Evolutionary conservation across 2,329 filamentous ascomycete genomes (phyloP).

Genomic region (Fusarium sp.): DNA sequence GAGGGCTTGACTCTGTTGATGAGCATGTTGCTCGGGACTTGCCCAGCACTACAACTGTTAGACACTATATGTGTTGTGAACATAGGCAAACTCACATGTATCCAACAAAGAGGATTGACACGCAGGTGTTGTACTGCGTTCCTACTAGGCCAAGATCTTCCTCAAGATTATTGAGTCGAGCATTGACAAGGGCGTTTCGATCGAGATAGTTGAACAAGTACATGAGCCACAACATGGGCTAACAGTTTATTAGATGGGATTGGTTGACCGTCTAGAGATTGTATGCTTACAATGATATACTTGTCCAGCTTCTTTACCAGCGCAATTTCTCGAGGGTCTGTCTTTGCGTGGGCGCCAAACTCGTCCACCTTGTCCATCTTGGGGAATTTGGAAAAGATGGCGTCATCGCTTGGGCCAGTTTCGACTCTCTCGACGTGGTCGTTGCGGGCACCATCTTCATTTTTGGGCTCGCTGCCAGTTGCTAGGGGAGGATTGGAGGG

Average conservation of each 20-base stretch:
- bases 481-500: background rate
- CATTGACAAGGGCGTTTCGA: conserved; percentile 68
- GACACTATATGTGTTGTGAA: no score
- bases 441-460: conserved; percentile 3
- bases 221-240: conserved; percentile 55
- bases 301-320: conserved; percentile 40
- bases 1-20: conserved; percentile 58
- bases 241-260: background rate
- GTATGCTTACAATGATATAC: conserved; percentile 31
- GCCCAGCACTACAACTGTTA: conserved; percentile 23
- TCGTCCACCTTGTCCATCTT: conserved; percentile 41
- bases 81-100: conserved; percentile 42
- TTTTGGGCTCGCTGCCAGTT: background rate
- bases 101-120: conserved; percentile 55
- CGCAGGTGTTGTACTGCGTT: conserved; percentile 52
- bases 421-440: conserved; percentile 35
- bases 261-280: no score
- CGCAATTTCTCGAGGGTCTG: conserved; percentile 39
- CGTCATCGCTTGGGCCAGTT: conserved; percentile 23
- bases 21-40: conserved; percentile 57
- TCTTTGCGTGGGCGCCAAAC: conserved; percentile 41
- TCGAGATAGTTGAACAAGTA: conserved; percentile 61
- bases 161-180: conserved; percentile 66
- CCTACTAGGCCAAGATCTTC: conserved; percentile 63
- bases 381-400: conserved; percentile 32